Evolutionary conservation across 208 protist genomes (phyloP).

Genomic region (Naegleria gruberi): DNA sequence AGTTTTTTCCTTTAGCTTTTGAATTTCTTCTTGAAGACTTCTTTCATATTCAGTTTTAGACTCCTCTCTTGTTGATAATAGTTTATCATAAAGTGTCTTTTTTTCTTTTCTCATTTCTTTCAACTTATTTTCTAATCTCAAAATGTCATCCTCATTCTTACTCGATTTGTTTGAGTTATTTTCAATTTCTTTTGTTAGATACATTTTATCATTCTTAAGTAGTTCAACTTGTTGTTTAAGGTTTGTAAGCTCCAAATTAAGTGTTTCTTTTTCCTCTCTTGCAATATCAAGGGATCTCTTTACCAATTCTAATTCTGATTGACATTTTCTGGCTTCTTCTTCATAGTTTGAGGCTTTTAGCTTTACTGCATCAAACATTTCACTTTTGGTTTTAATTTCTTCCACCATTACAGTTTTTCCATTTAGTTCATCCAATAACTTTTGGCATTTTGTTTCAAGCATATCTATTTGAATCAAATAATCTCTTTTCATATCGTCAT

Average conservation of each 20-base stretch:
- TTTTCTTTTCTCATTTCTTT: background rate
- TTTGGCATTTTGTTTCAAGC: background rate
- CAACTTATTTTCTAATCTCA: background rate
- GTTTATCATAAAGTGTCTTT: background rate
- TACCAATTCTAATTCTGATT: background rate
- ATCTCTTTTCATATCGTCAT: background rate
- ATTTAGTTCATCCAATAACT: background rate
- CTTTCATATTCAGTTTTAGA: background rate
- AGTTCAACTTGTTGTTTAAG: background rate
- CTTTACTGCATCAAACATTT: background rate
- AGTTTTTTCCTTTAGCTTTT: background rate
- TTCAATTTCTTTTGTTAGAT: background rate
- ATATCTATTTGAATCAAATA: background rate
- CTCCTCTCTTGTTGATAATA: background rate
- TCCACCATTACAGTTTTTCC: background rate
- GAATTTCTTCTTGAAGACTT: background rate
- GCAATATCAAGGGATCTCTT: background rate
- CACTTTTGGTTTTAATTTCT: constrained; percentile 6
- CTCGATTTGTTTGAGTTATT: too few relatives aligned
- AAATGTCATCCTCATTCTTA: background rate
- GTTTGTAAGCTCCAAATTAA: background rate
- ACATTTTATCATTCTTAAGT: constrained; percentile 21
- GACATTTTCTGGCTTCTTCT: background rate
- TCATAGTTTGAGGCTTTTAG: background rate
- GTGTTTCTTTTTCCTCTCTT: background rate